These are phyloP conservation scores for Globisporangium uncinulatum DNA, from an alignment of 352 stramenopile genomes.

Conservation along the genomic window DNA sequence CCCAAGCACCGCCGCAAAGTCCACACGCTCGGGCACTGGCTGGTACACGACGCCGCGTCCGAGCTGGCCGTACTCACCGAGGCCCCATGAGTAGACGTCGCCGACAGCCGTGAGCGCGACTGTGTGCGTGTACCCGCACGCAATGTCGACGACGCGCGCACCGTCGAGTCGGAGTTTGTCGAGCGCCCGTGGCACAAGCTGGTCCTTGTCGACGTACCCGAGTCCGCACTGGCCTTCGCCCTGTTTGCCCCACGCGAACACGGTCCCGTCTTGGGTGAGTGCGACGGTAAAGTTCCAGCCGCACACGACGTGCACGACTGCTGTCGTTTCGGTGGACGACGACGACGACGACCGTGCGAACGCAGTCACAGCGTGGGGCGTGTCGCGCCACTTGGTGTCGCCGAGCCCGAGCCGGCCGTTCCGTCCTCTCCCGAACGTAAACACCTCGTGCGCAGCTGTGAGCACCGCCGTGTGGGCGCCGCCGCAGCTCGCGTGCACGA, in stretches of 20 bases:
- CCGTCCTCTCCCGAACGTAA: constrained; percentile 66
- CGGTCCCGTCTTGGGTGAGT: constrained; percentile 32
- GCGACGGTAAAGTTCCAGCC: constrained; percentile 82
- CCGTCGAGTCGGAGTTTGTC: constrained; percentile 31
- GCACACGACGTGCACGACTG: constrained; percentile 50
- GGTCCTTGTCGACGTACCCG: constrained; percentile 74
- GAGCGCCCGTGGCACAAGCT: constrained; percentile 52
- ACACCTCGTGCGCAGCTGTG: constrained; percentile 50
- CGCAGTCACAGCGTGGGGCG: constrained; percentile 43
- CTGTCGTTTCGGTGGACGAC: constrained; percentile 6
- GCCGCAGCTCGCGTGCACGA: constrained; percentile 69
- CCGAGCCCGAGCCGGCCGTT: constrained; percentile 71
- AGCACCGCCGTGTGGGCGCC: constrained; percentile 75
- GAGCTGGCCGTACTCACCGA: constrained; percentile 88
- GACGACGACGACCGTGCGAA: constrained; percentile 22
- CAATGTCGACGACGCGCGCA: constrained; percentile 48
- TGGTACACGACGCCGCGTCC: constrained; percentile 86
- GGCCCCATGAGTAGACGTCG: constrained; percentile 86
- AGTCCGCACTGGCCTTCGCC: constrained; percentile 84
- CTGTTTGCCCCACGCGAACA: constrained; percentile 87
- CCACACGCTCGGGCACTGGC: constrained; percentile 57
- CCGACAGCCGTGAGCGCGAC: constrained; percentile 67
- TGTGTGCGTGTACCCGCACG: constrained; percentile 86
- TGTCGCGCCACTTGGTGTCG: constrained; percentile 73
- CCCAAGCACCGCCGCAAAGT: constrained; percentile 40